Percentiles rank a stretch among this genome's conserved stretches.
Evolutionary conservation across 2,329 filamentous ascomycete genomes (phyloP).

Genomic region (Xylariaceae sp.): DNA sequence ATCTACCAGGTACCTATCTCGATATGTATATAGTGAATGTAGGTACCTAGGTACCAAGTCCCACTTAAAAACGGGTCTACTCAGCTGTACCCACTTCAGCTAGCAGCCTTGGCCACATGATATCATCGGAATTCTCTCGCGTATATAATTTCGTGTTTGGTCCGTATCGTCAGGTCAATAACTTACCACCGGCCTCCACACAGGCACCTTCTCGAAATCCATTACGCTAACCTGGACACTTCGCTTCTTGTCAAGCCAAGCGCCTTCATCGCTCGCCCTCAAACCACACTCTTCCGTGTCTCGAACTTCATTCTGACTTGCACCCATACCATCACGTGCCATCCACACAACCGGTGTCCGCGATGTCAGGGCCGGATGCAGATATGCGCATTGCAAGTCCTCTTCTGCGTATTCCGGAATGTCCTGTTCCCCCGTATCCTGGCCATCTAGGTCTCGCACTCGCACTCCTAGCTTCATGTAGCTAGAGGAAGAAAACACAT

Average conservation of each 20-base stretch:
- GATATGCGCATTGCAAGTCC: constrained; percentile 27
- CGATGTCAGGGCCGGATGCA: constrained; percentile 32
- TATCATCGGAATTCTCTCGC: not conserved
- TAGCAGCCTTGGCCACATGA: not conserved
- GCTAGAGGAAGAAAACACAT: constrained; percentile 25
- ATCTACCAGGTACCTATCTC: too few relatives aligned
- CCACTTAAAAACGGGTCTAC: too few relatives aligned
- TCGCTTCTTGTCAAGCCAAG: constrained; percentile 52
- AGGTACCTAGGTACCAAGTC: not conserved
- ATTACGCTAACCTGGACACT: constrained; percentile 23
- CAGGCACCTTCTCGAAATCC: constrained; percentile 25
- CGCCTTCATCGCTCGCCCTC: constrained; percentile 61
- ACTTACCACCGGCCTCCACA: constrained; percentile 24
- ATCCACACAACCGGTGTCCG: constrained; percentile 59
- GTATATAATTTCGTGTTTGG: too few relatives aligned
- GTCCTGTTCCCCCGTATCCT: constrained; percentile 18
- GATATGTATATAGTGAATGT: too few relatives aligned
- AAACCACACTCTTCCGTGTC: constrained; percentile 55
- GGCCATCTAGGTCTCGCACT: constrained; percentile 20
- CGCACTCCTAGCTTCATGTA: constrained; percentile 27
- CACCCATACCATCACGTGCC: constrained; percentile 54
- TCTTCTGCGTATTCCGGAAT: constrained; percentile 26
- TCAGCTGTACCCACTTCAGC: not conserved
- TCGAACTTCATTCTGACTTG: constrained; percentile 54
- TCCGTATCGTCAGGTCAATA: constrained; percentile 16